A percentile compares a stretch with the other conserved stretches of the same genome.
These are phyloP conservation scores for Melampsora americana DNA, from an alignment of 1,284 basidiomycete genomes.

Conservation along the genomic window DNA sequence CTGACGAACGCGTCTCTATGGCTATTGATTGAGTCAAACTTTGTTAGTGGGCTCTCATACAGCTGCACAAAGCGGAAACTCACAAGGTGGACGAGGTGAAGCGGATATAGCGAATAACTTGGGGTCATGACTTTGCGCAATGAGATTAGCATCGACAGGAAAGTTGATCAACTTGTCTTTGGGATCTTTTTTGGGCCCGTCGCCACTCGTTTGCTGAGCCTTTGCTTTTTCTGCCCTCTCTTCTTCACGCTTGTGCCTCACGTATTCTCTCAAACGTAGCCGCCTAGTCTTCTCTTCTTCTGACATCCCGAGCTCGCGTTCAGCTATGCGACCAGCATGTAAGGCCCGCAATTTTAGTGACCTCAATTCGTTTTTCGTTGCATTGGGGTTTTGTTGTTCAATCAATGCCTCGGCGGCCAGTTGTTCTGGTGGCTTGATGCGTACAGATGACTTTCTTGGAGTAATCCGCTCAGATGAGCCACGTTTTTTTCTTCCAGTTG, in stretches of 20 bases:
- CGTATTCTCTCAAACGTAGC: conserved; percentile 33
- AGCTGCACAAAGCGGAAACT: background rate
- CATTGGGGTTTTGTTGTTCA: conserved; percentile 40
- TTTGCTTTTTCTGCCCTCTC: conserved; percentile 15
- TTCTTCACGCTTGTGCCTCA: conserved; percentile 24
- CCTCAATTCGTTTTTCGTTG: conserved; percentile 30
- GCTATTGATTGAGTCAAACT: background rate
- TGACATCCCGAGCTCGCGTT: conserved; percentile 36
- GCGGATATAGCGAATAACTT: background rate
- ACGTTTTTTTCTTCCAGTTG: background rate
- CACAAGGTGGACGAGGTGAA: background rate
- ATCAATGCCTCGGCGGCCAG: conserved; percentile 29
- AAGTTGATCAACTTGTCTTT: background rate
- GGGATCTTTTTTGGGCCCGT: background rate
- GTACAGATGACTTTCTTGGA: background rate
- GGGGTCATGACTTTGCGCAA: background rate
- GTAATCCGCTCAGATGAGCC: background rate
- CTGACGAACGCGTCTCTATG: background rate
- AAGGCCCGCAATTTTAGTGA: conserved; percentile 39
- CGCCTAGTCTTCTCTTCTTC: conserved; percentile 32
- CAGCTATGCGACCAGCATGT: conserved; percentile 35
- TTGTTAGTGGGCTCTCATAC: background rate
- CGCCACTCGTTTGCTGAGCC: background rate
- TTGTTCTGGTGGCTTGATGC: conserved; percentile 37
- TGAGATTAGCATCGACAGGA: background rate